phyloP scores from a whole-genome alignment of 371 early-diverging fungal species.

The Rhizopus sp. region DNA sequence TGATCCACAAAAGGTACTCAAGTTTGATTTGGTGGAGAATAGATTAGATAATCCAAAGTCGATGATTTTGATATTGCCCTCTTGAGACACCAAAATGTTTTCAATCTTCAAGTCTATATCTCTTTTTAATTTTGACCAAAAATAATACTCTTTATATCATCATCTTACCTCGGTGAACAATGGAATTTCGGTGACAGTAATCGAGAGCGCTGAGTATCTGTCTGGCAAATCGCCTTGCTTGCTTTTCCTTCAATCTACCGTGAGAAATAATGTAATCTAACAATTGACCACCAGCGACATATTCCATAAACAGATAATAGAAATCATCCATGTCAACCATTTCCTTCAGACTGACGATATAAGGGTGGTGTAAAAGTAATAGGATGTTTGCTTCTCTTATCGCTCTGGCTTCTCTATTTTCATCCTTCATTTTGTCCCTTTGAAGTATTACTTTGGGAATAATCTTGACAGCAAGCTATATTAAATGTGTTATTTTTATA shows the following conservation, averaged over 20 bases:
- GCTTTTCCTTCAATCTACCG: conserved; percentile 87
- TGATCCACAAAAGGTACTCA: conserved; percentile 96
- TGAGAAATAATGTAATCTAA: conserved; percentile 89
- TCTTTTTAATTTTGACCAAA: conserved; percentile 20
- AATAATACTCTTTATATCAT: conserved; percentile 22
- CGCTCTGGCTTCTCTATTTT: conserved; percentile 84
- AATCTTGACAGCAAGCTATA: conserved; percentile 85
- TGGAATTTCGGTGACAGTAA: conserved; percentile 94
- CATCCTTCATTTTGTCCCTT: conserved; percentile 51
- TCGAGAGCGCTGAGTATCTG: conserved; percentile 94
- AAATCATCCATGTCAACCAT: conserved; percentile 79
- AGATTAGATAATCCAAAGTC: conserved; percentile 97
- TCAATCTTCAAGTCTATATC: conserved; percentile 91
- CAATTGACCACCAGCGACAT: conserved; percentile 85
- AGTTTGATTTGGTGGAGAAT: conserved; percentile 76
- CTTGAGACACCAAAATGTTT: conserved; percentile 86
- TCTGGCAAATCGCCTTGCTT: conserved; percentile 88
- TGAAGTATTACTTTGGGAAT: conserved; percentile 55
- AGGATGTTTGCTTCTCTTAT: conserved; percentile 91
- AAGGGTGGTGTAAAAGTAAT: conserved; percentile 90
- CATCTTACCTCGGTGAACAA: conserved; percentile 85
- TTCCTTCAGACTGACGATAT: conserved; percentile 82
- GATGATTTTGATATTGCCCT: conserved; percentile 85
- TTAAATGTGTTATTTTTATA: conserved; percentile 4
- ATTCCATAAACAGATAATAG: conserved; percentile 90